These are phyloP conservation scores for Chlamydomonas sp. DNA, from an alignment of 139 green algal genomes.

Conservation along the genomic window DNA sequence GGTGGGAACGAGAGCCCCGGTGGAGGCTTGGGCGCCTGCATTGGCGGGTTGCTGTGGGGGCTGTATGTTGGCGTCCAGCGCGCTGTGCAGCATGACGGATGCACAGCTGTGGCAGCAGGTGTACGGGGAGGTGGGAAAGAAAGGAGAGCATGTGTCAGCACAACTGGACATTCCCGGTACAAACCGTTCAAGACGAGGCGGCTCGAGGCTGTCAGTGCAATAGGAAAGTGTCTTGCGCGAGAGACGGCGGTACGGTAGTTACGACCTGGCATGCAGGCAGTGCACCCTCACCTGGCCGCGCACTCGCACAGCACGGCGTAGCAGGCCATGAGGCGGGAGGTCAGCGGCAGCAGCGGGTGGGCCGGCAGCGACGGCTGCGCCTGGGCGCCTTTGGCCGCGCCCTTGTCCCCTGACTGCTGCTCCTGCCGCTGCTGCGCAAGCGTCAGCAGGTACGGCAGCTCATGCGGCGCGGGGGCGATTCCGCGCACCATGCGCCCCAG, in stretches of 20 bases:
- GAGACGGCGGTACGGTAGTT: no score
- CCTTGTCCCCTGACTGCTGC: not conserved
- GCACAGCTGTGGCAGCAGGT: conserved; percentile 1
- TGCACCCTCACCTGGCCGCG: not conserved
- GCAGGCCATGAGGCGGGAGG: conserved; percentile 29
- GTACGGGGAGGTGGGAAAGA: no score
- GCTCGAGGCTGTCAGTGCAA: no score
- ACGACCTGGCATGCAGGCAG: not conserved
- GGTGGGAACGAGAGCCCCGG: not conserved
- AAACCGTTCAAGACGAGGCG: no score
- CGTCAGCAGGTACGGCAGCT: conserved; percentile 24
- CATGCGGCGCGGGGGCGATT: not conserved
- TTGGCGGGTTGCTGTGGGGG: no score
- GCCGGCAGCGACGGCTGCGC: conserved; percentile 7
- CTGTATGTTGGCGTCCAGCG: not conserved
- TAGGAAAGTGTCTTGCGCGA: no score
- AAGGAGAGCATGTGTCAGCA: no score
- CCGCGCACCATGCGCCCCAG: conserved; percentile 31
- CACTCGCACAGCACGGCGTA: conserved; percentile 43
- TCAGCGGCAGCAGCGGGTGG: conserved; percentile 17
- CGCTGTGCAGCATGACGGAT: conserved; percentile 2
- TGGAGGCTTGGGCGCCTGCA: not conserved
- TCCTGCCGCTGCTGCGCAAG: not conserved
- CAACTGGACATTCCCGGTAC: no score
- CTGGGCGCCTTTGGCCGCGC: not conserved